Evolutionary conservation across 106 monocot genomes (phyloP), one percentile per base, ranked within the genome.

Genomic region (Allium sativum): DNA sequence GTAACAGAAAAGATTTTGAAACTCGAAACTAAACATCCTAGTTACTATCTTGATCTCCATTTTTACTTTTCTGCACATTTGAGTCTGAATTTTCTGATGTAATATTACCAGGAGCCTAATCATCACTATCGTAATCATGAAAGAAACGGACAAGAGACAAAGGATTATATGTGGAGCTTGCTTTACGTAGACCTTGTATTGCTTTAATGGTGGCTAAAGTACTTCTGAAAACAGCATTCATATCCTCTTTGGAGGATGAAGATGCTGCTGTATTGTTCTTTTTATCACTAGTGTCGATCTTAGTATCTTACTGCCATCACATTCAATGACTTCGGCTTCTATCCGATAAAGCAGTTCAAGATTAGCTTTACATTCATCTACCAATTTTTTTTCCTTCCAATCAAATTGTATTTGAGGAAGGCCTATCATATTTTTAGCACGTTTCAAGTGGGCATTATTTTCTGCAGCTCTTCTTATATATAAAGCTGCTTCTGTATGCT

Each of bases 81-180:
- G 75, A 73, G 45, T 31, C 59, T 12, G 90, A 85, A 53, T 80
- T 81, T 54, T 90, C 90, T 15, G 81, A 57, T 7, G 94, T 94
- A 44, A 94, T 42, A 20, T 80, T 76, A 51, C 81, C 85, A 56
- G 65, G 61, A 19, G 64, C 65, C 51, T 62, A 72, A 50, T 79
- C 79, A 12, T 77, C 72, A 13, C 59, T 79, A 44, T 79, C 78
- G 53, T 76, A 54, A 20, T 54, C 68, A 53, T 74, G 77, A 42
- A 90, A 90, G 61, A 94, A 85, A 55, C 64, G 80, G 0, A 74
- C 83, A 16, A 90, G 57, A 31, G 94, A 94, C 10, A 94, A 57
- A 22, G 94, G 94, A 65, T 81, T 94, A 54, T 76, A 82, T 10
- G 94, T 94, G 9, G 94, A 94, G 63, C 94, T 94, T 42, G 89